Evolutionary conservation across 2,329 filamentous ascomycete species (phyloP), one percentile per base, ranked within the genome.

Genomic region (Kalaharituber pfeilii): DNA sequence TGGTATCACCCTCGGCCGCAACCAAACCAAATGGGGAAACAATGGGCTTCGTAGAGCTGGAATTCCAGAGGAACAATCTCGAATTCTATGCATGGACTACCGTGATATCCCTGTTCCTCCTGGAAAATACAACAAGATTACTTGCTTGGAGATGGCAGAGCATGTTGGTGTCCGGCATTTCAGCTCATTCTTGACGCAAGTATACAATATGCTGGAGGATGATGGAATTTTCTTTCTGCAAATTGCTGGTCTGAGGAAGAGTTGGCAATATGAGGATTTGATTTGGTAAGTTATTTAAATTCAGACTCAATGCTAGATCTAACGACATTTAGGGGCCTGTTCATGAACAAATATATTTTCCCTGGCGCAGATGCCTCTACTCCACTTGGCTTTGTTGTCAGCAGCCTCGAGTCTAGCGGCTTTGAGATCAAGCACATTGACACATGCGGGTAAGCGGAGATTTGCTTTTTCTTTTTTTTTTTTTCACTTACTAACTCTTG

Each of bases 291-390:
- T 45, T n/a, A 18, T 4, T 15, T n/a, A n/a, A n/a, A n/a, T 53
- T 18, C 42, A 22, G 11, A n/a, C 5, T 13, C 2, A 15, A 29
- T 27, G 6, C n/a, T 15, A n/a, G n/a, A 33, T 15, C 47, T 50
- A 33, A 60, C 29, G 5, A 13, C 54, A 53, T 51, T 52, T 56
- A 57, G 91, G 91, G 91, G 91, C 68, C 77, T 96, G 49, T 96
- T 95, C 78, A 94, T 96, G 87, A 96, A 96, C 81, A 95, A 94
- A 75, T 94, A 96, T 71, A 77, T 96, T 69, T 96, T 96, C 78
- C 91, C 88, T 29, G 91, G 91, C 67, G 91, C 91, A 51, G 91
- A 96, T 67, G 91, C 91, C 52, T 94, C 86, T 44, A 94, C 87
- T 56, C 91, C 91, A 51, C 80, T 98, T 50, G 86, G 86, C 63